Conservation (phyloP, 208 protist genomes). For the Crithidia mellificae region DNA sequence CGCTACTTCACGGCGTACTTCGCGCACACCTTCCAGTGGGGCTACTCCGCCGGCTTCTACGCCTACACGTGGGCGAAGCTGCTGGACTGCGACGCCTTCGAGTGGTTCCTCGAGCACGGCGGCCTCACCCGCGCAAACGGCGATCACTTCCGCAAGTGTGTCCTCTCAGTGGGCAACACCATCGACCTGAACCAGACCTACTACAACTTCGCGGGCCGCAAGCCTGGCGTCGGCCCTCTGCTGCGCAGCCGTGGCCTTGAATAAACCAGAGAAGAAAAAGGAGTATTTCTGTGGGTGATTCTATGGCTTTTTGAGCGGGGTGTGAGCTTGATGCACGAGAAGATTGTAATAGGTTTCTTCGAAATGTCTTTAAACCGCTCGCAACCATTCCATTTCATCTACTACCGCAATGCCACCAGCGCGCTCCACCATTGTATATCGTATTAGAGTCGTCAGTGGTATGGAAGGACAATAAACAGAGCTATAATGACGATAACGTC, state of each 20-base stretch:
- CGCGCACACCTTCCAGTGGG: conserved; percentile 75
- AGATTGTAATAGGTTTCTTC: too few relatives aligned
- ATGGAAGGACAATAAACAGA: too few relatives aligned
- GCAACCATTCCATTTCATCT: too few relatives aligned
- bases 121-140: conserved; percentile 58
- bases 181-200: conserved; percentile 51
- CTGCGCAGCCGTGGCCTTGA: conserved; percentile 41
- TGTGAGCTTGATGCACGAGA: too few relatives aligned
- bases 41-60: conserved; percentile 79
- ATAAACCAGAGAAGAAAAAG: neutral
- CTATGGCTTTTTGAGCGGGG: too few relatives aligned
- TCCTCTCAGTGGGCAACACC: conserved; percentile 66
- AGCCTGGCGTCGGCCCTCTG: conserved; percentile 38
- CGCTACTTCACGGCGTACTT: conserved; percentile 62
- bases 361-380: too few relatives aligned
- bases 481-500: too few relatives aligned
- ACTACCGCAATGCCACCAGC: too few relatives aligned
- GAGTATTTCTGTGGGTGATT: too few relatives aligned
- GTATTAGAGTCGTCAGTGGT: too few relatives aligned
- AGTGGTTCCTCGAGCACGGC: conserved; percentile 66
- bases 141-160: conserved; percentile 66
- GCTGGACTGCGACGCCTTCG: conserved; percentile 65
- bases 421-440: too few relatives aligned
- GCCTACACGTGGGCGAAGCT: conserved; percentile 78
- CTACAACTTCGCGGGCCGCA: conserved; percentile 45